Base-by-base conservation (phyloP, 2,329 filamentous ascomycete genomes). In the Phaeosphaeria sp. region DNA sequence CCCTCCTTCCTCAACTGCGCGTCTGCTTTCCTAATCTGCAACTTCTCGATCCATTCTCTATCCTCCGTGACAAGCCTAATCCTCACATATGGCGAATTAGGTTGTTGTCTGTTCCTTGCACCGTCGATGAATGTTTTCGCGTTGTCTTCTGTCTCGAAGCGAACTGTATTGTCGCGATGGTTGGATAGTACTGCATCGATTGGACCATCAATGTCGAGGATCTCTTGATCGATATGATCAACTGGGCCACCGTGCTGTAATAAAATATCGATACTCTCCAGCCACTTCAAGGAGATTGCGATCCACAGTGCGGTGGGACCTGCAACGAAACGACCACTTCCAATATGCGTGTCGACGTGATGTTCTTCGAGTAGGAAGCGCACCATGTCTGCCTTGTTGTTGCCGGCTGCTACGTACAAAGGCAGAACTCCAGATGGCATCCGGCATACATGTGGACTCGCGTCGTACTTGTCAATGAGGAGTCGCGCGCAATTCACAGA, bases 171-270 rank as follows among this genome's bases (percentile, higher is more conserved):
- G 21, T 23, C 27, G 18, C 30, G 30, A 22, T 33, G 23, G 3
- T 42, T 17, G 6, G 9, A 9, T 11, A 55, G 53, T 1, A 59
- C 27, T 33, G 52, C 56, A 7, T 27, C 51, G 4, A 55, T 21
- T 6, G 53, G 53, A 6, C 36, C 33, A 18, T 59, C 33, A 20
- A 59, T 33, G 42, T 55, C 44, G 42, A 25, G 41, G 18, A 56
- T 51, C 18, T 59, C 52, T 17, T 59, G 42, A 36, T 59, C 39
- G 36, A 55, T 46, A n/a, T 55, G 18, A 17, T 56, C 49, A 23
- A 60, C 21, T 15, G 58, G 58, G n/a, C 58, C 58, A 20, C 58
- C 54, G 33, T 60, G 46, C 21, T 57, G 43, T 22, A 60, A 46
- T 3, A 56, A 44, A 7, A 57, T 7, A n/a, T 25, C 10, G 9